These are phyloP conservation scores for Calonectria pseudoreteaudii DNA, from an alignment of 2,329 filamentous ascomycete species.

Conservation along the genomic window DNA sequence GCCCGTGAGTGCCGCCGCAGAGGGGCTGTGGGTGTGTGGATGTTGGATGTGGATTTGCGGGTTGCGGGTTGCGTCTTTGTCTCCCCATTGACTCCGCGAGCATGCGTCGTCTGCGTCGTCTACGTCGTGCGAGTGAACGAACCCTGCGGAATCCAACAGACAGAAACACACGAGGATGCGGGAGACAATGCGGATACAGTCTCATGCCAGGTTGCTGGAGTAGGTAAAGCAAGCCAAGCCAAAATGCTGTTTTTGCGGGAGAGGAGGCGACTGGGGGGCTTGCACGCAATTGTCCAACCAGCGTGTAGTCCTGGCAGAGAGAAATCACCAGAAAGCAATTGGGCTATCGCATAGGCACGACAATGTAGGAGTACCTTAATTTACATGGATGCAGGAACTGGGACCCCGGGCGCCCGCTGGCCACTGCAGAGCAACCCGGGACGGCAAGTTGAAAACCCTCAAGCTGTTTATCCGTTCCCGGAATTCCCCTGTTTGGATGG, in stretches of 20 bases:
- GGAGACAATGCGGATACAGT: conserved; percentile 32
- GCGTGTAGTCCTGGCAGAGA: conserved; percentile 19
- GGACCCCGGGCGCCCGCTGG: conserved; percentile 20
- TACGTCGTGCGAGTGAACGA: conserved; percentile 22
- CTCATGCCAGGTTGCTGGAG: conserved; percentile 34
- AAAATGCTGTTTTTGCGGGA: conserved; percentile 28
- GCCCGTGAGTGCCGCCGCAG: conserved; percentile 13
- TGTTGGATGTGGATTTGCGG: conserved; percentile 14
- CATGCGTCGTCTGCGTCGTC: conserved; percentile 7
- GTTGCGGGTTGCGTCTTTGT: conserved; percentile 3
- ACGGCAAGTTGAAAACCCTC: neutral
- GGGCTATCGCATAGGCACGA: conserved; percentile 33
- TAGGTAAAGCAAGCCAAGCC: conserved; percentile 13
- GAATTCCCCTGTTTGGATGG: conserved; percentile 1
- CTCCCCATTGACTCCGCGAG: conserved; percentile 15
- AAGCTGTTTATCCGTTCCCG: neutral
- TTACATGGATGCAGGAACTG: conserved; percentile 44
- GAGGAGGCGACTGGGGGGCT: conserved; percentile 36
- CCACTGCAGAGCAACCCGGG: neutral
- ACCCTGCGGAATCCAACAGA: conserved; percentile 36
- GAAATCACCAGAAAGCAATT: conserved; percentile 37
- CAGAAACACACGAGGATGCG: conserved; percentile 29
- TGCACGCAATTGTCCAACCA: conserved; percentile 44
- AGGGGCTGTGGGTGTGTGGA: conserved; percentile 10
- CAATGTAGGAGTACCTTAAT: conserved; percentile 20